Evolutionary conservation across 2,329 filamentous ascomycete species (phyloP), one percentile per base, ranked within the genome.

Genomic region (Aureobasidium sp.): DNA sequence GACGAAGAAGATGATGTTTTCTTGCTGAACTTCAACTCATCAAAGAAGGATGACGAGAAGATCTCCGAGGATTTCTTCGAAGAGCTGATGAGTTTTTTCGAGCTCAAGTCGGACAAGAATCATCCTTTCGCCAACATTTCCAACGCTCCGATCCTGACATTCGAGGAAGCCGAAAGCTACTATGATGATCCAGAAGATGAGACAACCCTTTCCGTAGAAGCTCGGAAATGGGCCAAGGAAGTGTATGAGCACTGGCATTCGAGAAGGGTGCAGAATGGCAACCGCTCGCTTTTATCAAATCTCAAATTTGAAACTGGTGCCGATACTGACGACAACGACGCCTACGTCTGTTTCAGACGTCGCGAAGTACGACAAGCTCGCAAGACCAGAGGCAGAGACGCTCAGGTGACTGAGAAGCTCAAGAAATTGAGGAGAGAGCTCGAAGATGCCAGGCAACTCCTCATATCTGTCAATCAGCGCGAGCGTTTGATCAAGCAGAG

Each of bases 331-430:
- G 94, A 99, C 72, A 85, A 90, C 69, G 94, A 99, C 76, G 94
- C 94, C 53, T 99, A 96, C 77, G 92, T 99, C 70, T 99, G 94
- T 77, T 99, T 99, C 83, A 86, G 94, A 72, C 86, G 94, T 68
- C 89, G 94, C 66, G 94, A 99, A 76, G 90, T 96, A 50, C 88
- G 94, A 62, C 91, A 96, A 73, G 93, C 91, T 54, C 89, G 94
- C 69, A 99, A 97, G 78, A 99, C 94, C 40, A 85, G 94, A 71
- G 91, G 90, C 68, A 86, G 94, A 70, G 94, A 99, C 78, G 90
- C 90, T 39, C 93, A 96, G 75, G 91, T 93, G 69, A 90, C 89
- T 60, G 94, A 99, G 73, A 97, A 96, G 75, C 82, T 99, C 67
- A 94, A 94, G 79, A 90, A 90, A 73, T 79, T 99, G 70, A 87